phyloP scores from a whole-genome alignment of 2,329 filamentous ascomycete species.

The Aspergillus luchuensis region DNA sequence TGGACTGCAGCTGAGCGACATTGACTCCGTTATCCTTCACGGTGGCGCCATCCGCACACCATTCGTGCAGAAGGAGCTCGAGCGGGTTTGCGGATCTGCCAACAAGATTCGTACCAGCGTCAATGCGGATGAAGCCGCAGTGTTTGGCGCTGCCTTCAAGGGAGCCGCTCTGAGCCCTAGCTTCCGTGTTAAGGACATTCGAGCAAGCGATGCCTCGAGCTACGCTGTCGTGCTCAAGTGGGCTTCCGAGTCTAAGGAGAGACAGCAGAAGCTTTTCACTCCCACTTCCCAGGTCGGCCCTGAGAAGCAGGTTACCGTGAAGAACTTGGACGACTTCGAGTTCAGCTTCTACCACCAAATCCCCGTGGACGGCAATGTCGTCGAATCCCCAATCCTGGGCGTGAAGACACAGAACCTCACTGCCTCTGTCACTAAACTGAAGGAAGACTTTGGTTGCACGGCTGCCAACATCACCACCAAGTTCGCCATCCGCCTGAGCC shows the following conservation, averaged over 20 bases:
- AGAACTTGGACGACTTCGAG: constrained; percentile 77
- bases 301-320: constrained; percentile 81
- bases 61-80: constrained; percentile 88
- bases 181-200: constrained; percentile 97
- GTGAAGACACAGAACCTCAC: constrained; percentile 85
- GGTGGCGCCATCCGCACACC: constrained; percentile 88
- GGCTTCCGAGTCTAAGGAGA: constrained; percentile 68
- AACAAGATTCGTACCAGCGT: constrained; percentile 90
- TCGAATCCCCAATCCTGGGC: constrained; percentile 64
- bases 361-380: constrained; percentile 42
- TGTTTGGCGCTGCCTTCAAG: constrained; percentile 93
- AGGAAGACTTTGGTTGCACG: constrained; percentile 75
- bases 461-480: constrained; percentile 77
- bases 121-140: constrained; percentile 94
- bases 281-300: constrained; percentile 73
- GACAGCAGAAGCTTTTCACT: constrained; percentile 81
- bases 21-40: constrained; percentile 90
- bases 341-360: constrained; percentile 78
- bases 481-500: constrained; percentile 71
- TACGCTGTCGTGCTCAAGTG: constrained; percentile 79
- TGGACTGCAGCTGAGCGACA: constrained; percentile 69
- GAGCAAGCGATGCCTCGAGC: constrained; percentile 71
- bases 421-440: constrained; percentile 73
- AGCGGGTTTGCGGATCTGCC: constrained; percentile 69
- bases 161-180: constrained; percentile 88